phyloP scores from a whole-genome alignment of 805 yeast genomes.

The Metschnikowia sp. region DNA sequence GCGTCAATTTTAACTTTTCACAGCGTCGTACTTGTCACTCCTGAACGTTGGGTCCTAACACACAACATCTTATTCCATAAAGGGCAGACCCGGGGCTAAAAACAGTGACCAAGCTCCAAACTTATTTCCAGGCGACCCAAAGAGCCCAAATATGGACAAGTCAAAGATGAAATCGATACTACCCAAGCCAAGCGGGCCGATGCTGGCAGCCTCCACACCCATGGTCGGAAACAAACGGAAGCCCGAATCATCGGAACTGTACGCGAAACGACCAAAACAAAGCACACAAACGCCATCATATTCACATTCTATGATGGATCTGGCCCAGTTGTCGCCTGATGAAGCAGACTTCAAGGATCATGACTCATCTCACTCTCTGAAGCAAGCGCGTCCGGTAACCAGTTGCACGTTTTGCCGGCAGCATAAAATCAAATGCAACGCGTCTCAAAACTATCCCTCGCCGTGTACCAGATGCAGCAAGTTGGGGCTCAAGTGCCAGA shows the following conservation, averaged over 20 bases:
- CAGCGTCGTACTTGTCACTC: no score
- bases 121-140: not conserved
- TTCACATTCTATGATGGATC: conserved; percentile 4
- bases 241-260: conserved; percentile 10
- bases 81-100: no score
- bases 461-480: conserved; percentile 82
- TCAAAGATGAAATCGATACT: conserved; percentile 40
- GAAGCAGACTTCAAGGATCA: not conserved
- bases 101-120: not conserved
- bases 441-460: conserved; percentile 73
- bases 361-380: conserved; percentile 13
- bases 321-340: conserved; percentile 4
- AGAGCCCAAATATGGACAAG: conserved; percentile 28
- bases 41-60: no score
- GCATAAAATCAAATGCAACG: conserved; percentile 91
- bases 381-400: conserved; percentile 70
- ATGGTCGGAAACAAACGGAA: conserved; percentile 16
- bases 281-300: conserved; percentile 5
- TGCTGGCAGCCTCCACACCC: conserved; percentile 15
- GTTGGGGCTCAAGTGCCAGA: conserved; percentile 77
- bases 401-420: conserved; percentile 94
- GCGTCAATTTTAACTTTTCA: no score
- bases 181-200: conserved; percentile 35
- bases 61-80: no score
- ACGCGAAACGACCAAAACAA: conserved; percentile 13